Evolutionary conservation across 1,284 basidiomycete species (phyloP), one percentile per base, ranked within the genome.

Genomic region (Fomitopsis schrenkii): DNA sequence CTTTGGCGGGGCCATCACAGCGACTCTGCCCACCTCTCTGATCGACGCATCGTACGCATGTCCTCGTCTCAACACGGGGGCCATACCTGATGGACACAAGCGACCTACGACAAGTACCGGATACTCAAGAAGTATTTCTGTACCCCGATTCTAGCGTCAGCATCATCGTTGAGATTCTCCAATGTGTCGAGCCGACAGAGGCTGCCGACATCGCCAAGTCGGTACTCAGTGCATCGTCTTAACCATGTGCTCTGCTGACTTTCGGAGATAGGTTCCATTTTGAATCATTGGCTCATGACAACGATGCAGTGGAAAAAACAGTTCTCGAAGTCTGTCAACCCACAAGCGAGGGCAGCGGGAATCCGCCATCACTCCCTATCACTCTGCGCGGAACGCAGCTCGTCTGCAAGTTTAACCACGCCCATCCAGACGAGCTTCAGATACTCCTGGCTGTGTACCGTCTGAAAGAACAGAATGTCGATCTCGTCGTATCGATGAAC

Each of bases 101-200:
- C 63, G 83, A 90, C 65, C 66, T 97, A 2, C 93, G 97, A 62
- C 94, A 98, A 78, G 83, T 99, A 12, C 97, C 97, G n/a, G 93
- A 99, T 73, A 95, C 87, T 14, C 97, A 99, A 75, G 97, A 99
- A 73, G 96, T 98, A 50, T 92, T 95, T 73, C 75, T 98, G 44
- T 88, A 88, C 56, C 82, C 84, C 2, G 75, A 86, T 57, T 87
- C 86, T 6, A 82, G 85, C 63, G 79, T 90, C 65, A 94, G 91
- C 69, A 82, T 96, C 63, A 87, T 99, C 61, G 74, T 98, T 28
- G 97, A 99, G 73, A 85, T 98, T 19, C 79, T 99, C 8, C 77
- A 94, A 74, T 78, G 83, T 52, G 90, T 96, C 53, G 84, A 87
- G 42, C 77, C 81, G 41, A 72, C 79, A 38, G 80, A 87, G 55